Evolutionary conservation across 148 eudicot species (phyloP), one percentile per base, ranked within the genome.

Genomic region (Beta vulgaris): DNA sequence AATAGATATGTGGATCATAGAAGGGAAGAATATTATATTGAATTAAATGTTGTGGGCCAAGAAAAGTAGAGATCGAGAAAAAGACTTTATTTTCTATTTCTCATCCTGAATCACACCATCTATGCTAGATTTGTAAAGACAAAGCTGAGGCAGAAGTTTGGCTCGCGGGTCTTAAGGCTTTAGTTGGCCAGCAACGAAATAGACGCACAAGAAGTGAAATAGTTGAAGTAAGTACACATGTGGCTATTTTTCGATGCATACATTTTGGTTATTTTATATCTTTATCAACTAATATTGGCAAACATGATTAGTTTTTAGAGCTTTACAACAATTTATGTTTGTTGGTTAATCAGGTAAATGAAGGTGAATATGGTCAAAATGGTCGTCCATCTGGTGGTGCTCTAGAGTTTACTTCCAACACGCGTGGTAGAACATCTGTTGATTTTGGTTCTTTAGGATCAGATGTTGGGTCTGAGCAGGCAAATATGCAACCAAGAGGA

Each of bases 41-140:
- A n/a, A n/a, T n/a, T n/a, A n/a, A n/a, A n/a, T n/a, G n/a, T n/a
- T n/a, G n/a, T n/a, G n/a, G n/a, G n/a, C n/a, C n/a, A n/a, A n/a
- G n/a, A n/a, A n/a, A n/a, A n/a, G n/a, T n/a, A n/a, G n/a, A n/a
- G n/a, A n/a, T n/a, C n/a, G n/a, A n/a, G n/a, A n/a, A n/a, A n/a
- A n/a, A n/a, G n/a, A n/a, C n/a, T n/a, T n/a, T 46, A 5, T 31
- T 51, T 6, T 51, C 25, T 18, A 29, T 69, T 64, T 40, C 37
- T 70, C 10, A 40, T 61, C n/a, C 29, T 68, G 5, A 26, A 57
- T 28, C 25, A 51, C 10, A 4, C 40, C 55, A 13, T 76, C 23
- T 68, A 29, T 62, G 29, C 32, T 84, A 93, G 98, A 93, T 93
- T 75, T 93, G 96, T 90, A 93, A 91, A 81, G 98, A 93, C 78